Conservation (phyloP, 192 early-diverging fungal species). For the Phycomyces nitens region DNA sequence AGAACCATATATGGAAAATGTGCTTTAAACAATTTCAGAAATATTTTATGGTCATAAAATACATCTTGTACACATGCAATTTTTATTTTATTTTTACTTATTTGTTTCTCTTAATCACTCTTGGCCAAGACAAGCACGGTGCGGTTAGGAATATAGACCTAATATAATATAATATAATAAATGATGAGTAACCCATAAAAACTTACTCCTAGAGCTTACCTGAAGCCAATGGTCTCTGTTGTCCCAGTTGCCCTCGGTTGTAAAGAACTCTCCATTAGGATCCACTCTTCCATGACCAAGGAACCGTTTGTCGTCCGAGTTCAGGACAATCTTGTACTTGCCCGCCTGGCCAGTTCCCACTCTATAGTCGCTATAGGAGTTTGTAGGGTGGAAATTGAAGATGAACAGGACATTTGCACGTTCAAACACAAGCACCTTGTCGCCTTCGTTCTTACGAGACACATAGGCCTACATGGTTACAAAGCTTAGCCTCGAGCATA, state of each 20-base stretch:
- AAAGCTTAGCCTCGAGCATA: background rate
- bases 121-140: slow-evolving; percentile 61
- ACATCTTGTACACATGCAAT: too few relatives aligned
- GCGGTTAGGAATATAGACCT: slow-evolving; percentile 74
- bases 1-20: too few relatives aligned
- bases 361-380: slow-evolving; percentile 85
- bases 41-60: too few relatives aligned
- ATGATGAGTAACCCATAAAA: background rate
- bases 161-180: background rate
- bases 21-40: too few relatives aligned
- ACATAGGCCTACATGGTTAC: slow-evolving; percentile 62
- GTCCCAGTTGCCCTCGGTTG: slow-evolving; percentile 72
- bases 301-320: slow-evolving; percentile 74
- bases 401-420: slow-evolving; percentile 85
- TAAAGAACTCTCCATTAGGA: slow-evolving; percentile 55
- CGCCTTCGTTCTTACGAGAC: slow-evolving; percentile 83
- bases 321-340: slow-evolving; percentile 70
- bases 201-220: slow-evolving; percentile 26
- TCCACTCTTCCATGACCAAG: slow-evolving; percentile 81
- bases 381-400: slow-evolving; percentile 91
- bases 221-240: slow-evolving; percentile 74
- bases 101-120: background rate
- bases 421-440: slow-evolving; percentile 94
- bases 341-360: slow-evolving; percentile 72
- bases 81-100: background rate